Evolutionary conservation across 75 land plant species (phyloP), one percentile per base, ranked within the genome.

Genomic region (Cupressus sempervirens): DNA sequence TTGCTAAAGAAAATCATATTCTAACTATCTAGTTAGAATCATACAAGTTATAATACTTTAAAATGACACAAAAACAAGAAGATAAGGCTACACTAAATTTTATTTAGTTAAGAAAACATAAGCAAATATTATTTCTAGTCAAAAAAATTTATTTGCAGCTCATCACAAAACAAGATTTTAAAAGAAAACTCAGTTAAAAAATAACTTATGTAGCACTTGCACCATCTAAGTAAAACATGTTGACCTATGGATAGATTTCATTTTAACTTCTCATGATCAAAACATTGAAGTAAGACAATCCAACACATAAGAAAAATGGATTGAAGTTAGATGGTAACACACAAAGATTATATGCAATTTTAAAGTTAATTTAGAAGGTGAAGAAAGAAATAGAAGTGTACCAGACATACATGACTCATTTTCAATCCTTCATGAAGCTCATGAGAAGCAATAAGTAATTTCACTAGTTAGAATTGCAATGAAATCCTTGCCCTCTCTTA

Each of bases 361-460:
- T 13, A 6, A 46, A 1, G 26, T 34, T 34, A 52, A 48, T 82
- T 5, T 29, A 82, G 0, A 53, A 82, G 62, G 38, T 32, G 45
- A 29, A 50, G 20, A 34, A 82, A 26, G 20, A 82, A 82, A 82
- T 53, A 53, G 20, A 53, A 48, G 11, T 29, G 23, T 91, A 97
- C 99, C 53, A 98, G 99, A 87, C 98, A 97, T 15, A 93, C 89
- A 80, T 90, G 88, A 84, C 95, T 90, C 38, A 88, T 84, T 81
- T 93, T 92, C 82, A 97, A 53, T 29, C 92, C 98, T 41, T 93
- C 93, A 74, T 91, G 79, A 20, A 97, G 94, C 84, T 97, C 98
- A 83, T 89, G 88, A 62, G 87, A 81, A 53, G 95, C 88, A 20
- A 97, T 76, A 45, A 96, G 84, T 76, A 96, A 89, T 84, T 92